Percentiles rank a stretch among this genome's conserved stretches.
Evolutionary conservation across 331 rosid genomes (phyloP).

Genomic region (Quercus tomentella): DNA sequence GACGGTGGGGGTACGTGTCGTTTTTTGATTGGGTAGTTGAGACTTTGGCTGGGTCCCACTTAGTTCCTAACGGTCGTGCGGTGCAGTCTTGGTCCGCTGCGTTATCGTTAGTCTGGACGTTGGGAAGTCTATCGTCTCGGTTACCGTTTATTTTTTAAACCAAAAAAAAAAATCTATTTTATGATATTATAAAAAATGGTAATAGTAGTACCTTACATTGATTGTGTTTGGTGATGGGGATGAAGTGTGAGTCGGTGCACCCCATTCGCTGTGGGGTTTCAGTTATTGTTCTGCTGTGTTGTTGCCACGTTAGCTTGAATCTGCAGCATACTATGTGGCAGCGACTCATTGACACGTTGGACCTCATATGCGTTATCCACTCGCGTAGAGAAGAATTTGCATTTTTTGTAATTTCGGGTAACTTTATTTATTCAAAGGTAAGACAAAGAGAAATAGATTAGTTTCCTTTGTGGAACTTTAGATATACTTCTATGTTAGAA

Average conservation of each 20-base stretch:
- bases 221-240: neutral
- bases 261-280: neutral
- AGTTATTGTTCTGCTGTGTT: conserved; percentile 3
- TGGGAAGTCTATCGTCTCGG: neutral
- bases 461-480: too few relatives aligned
- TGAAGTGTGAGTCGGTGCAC: neutral
- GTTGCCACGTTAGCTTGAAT: neutral
- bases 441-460: too few relatives aligned
- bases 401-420: too few relatives aligned
- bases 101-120: conserved; percentile 12
- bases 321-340: too few relatives aligned
- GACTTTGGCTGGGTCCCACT: conserved; percentile 16
- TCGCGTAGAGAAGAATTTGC: too few relatives aligned
- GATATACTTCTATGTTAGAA: too few relatives aligned
- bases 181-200: too few relatives aligned
- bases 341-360: too few relatives aligned
- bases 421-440: too few relatives aligned
- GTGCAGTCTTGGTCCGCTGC: conserved; percentile 14
- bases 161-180: too few relatives aligned
- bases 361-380: too few relatives aligned
- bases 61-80: conserved; percentile 32
- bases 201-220: neutral
- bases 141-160: neutral
- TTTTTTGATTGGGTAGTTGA: neutral
- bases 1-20: neutral